Percentiles rank a stretch among this genome's conserved stretches.
Evolutionary conservation across 495 filamentous ascomycete genomes (phyloP).

Genomic region (Achaetomiella virescens): DNA sequence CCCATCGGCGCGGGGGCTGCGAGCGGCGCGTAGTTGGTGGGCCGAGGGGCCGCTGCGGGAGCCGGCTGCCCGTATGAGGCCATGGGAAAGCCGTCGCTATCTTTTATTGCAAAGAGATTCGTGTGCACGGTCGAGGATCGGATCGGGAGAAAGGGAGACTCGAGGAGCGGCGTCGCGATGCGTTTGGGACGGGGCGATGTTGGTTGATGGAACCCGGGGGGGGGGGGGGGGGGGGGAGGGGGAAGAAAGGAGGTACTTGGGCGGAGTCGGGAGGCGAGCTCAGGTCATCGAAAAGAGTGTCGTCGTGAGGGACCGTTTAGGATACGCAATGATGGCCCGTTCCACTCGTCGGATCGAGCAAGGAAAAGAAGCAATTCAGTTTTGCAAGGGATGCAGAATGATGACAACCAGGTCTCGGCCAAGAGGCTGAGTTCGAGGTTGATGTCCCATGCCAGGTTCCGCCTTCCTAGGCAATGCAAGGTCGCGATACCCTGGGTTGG

Average conservation of each 20-base stretch:
- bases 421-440: slow-evolving; percentile 10
- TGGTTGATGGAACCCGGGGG: background rate
- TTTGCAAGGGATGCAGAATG: background rate
- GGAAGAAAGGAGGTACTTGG: background rate
- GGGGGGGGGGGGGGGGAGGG: background rate
- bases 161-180: background rate
- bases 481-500: background rate
- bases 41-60: slow-evolving; percentile 33
- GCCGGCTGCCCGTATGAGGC: slow-evolving; percentile 41
- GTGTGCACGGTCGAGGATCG: background rate
- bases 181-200: background rate
- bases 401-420: background rate
- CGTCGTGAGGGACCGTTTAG: slow-evolving; percentile 7
- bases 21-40: slow-evolving; percentile 30
- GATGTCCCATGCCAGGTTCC: slow-evolving; percentile 7
- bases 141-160: background rate
- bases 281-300: slow-evolving; percentile 14
- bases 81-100: slow-evolving; percentile 24
- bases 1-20: slow-evolving; percentile 31
- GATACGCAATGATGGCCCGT: slow-evolving; percentile 15
- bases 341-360: background rate
- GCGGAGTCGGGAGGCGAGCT: slow-evolving; percentile 6
- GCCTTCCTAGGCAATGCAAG: no score
- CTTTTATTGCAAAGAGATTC: background rate
- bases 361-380: background rate